Base-by-base conservation (phyloP, 805 yeast species). In the Saccharomycopsis sp. region DNA sequence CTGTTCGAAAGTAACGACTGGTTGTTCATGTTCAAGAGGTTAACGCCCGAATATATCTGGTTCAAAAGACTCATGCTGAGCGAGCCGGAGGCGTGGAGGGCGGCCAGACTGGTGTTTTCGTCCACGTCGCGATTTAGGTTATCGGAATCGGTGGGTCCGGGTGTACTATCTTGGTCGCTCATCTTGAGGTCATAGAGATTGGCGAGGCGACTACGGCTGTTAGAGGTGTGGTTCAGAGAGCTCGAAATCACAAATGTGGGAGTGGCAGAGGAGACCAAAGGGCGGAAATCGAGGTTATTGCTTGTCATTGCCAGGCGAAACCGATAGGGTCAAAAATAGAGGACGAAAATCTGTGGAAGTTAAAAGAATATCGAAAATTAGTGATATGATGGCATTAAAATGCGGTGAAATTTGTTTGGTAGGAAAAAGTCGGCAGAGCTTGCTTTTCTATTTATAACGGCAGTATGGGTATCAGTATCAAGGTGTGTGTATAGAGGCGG, bases 21-120 rank as follows among this genome's bases (percentile, higher is more conserved):
- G 23, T 54, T 41, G 44, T 56, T 52, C 19, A 56, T 51, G 50
- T 53, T 57, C 9, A 57, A 22, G 14, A 57, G 9, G 41, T 49
- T 57, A 20, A 47, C 56, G 15, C 59, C 56, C 14, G 47, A 34
- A 19, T 57, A 57, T 8, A 53, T 53, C 29, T 57, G 59, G 56
- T 47, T 53, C 25, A 57, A 44, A 3, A 57, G 42, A 19, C 53
- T 20, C 22, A 25, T 44, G 2, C 29, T 50, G 25, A 41, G 38
- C 38, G 9, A 5, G 38, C 38, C 12, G 38, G 38, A 12, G 38
- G 9, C 38, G 9, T 5, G 38, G 9, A 29, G 38, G 38, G 38
- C 38, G n/a, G n/a, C n/a, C n/a, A n/a, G n/a, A n/a, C n/a, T n/a
- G 42, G 20, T 17, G 3, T 47, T 47, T 17, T 47, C 19, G 2